These are phyloP conservation scores for Drechmeria coniospora DNA, from an alignment of 2,329 filamentous ascomycete genomes.

Conservation along the genomic window DNA sequence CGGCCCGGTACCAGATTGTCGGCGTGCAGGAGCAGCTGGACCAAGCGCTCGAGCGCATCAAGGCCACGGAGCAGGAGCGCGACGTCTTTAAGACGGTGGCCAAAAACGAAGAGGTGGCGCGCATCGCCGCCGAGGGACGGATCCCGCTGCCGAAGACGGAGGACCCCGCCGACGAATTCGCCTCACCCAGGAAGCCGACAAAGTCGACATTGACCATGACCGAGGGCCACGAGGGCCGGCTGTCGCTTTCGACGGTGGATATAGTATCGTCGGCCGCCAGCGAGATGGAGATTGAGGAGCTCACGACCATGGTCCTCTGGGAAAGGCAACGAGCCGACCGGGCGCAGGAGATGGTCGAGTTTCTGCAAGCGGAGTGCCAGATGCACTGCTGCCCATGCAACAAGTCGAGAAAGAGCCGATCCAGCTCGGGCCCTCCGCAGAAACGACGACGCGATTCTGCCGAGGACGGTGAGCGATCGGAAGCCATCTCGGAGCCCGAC, in stretches of 20 bases:
- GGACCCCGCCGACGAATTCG: constrained; percentile 45
- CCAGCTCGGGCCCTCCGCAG: constrained; percentile 6
- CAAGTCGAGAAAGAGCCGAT: constrained; percentile 14
- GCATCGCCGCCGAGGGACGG: constrained; percentile 55
- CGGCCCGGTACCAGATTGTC: constrained; percentile 49
- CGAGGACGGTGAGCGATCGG: constrained; percentile 2
- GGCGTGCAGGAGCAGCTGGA: constrained; percentile 52
- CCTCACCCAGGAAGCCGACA: constrained; percentile 38
- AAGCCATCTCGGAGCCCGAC: constrained; percentile 12
- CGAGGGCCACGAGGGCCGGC: constrained; percentile 24
- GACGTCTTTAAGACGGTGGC: constrained; percentile 58
- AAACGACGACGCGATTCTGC: constrained; percentile 7
- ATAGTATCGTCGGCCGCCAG: constrained; percentile 38
- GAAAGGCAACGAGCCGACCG: constrained; percentile 50
- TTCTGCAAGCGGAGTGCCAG: constrained; percentile 59
- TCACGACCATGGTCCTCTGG: constrained; percentile 37
- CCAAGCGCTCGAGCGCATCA: constrained; percentile 45
- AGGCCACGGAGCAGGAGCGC: constrained; percentile 55
- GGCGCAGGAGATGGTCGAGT: constrained; percentile 59
- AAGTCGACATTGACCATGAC: constrained; percentile 9
- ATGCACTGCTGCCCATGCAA: constrained; percentile 51
- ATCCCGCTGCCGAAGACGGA: constrained; percentile 45
- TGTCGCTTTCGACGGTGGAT: constrained; percentile 31
- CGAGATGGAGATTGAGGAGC: constrained; percentile 43
- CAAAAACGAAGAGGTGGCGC: constrained; percentile 57